Conservation (phyloP, 192 early-diverging fungal species). For the Umbelopsis sp. region DNA sequence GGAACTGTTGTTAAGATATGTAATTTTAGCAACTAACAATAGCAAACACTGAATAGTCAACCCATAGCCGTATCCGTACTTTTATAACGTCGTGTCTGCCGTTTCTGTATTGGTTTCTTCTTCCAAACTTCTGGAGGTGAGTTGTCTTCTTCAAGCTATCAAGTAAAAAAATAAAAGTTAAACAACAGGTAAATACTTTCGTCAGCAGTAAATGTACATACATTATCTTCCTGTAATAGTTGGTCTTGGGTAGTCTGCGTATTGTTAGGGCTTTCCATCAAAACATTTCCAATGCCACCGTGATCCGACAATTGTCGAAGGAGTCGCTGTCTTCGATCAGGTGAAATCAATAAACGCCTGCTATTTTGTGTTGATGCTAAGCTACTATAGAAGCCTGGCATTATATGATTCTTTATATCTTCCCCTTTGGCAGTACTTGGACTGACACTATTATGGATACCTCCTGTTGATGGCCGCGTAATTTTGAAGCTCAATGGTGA, state of each 20-base stretch:
- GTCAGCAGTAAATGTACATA: background rate
- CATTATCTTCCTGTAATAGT: background rate
- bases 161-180: background rate
- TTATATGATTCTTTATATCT: background rate
- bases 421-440: background rate
- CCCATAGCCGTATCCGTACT: background rate
- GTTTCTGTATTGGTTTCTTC: conserved; percentile 9
- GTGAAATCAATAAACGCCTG: background rate
- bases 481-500: conserved; percentile 2
- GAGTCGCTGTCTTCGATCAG: background rate
- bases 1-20: background rate
- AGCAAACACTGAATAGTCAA: background rate
- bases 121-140: background rate
- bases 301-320: background rate
- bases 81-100: background rate
- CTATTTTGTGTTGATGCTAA: background rate
- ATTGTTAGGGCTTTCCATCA: background rate
- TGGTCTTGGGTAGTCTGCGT: background rate
- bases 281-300: background rate
- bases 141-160: background rate
- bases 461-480: background rate
- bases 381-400: conserved; percentile 13
- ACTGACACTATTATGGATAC: background rate
- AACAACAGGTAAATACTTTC: background rate
- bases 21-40: background rate